These are phyloP conservation scores for Berkeleyomyces basicola DNA, from an alignment of 2,329 filamentous ascomycete genomes.

Conservation along the genomic window DNA sequence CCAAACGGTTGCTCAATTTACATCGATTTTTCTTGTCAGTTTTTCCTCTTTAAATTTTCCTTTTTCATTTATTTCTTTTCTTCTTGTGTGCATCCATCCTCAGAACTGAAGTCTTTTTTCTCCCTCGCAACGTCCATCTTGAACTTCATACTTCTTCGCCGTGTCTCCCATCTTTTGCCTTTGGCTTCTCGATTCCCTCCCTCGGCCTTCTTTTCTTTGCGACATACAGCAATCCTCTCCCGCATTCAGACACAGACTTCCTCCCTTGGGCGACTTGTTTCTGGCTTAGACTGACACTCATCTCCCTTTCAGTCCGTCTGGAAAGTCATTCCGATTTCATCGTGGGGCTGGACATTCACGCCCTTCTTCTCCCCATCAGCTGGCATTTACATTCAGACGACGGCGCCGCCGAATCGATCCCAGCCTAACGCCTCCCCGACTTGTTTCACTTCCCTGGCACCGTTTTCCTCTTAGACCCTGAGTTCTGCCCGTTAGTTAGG, in stretches of 20 bases:
- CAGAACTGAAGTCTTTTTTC: neutral
- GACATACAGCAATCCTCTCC: neutral
- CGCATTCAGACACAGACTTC: neutral
- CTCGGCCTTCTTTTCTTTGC: neutral
- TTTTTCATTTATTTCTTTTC: neutral
- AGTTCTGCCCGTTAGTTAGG: neutral
- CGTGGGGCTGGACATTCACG: conserved; percentile 1
- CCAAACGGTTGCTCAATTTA: neutral
- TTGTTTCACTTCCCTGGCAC: neutral
- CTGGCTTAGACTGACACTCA: neutral
- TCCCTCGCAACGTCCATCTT: neutral
- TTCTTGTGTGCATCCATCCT: neutral
- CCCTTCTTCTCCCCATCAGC: neutral
- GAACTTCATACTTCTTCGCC: neutral
- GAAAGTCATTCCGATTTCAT: neutral
- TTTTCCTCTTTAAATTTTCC: neutral
- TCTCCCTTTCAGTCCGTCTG: neutral
- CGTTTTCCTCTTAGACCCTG: neutral
- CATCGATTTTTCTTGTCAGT: conserved; percentile 2
- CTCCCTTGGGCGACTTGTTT: neutral
- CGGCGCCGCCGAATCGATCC: neutral
- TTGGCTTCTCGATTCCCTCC: neutral
- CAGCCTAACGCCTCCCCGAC: neutral
- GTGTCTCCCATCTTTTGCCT: neutral
- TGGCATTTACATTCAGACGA: neutral